Evolutionary conservation across 73 alveolate genomes (phyloP).

Genomic region (Paramecium pentaurelia): DNA sequence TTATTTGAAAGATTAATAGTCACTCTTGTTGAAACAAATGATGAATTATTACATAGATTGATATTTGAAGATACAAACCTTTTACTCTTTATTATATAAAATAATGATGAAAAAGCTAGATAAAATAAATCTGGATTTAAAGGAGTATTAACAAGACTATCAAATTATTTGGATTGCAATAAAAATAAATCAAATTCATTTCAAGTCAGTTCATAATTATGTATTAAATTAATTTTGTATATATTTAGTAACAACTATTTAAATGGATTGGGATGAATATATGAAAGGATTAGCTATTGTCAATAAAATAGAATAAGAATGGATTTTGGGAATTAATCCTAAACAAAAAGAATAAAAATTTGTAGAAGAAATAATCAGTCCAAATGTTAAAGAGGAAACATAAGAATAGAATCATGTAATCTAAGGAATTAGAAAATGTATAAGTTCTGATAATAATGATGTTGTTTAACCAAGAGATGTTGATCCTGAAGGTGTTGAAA

Average conservation of each 20-base stretch:
- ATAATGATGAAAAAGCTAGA: background rate
- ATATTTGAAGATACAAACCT: background rate
- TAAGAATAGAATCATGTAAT: background rate
- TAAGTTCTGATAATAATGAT: background rate
- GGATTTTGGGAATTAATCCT: conserved; percentile 17
- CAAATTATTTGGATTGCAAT: background rate
- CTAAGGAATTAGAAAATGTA: background rate
- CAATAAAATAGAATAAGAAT: background rate
- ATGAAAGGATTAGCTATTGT: background rate
- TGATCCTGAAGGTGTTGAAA: background rate
- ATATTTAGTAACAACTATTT: background rate
- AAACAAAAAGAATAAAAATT: background rate
- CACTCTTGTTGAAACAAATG: background rate
- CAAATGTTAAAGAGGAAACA: background rate
- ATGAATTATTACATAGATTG: background rate
- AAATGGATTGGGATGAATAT: background rate
- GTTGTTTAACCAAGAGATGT: background rate
- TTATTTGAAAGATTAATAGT: background rate
- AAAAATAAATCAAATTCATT: background rate
- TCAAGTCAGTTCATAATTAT: background rate
- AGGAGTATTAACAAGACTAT: background rate
- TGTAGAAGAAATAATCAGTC: background rate
- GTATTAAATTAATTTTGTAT: background rate
- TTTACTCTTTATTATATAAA: background rate
- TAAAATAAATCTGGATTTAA: background rate